Conservation (phyloP, 352 stramenopile genomes). For the Phytophthora parvispora region DNA sequence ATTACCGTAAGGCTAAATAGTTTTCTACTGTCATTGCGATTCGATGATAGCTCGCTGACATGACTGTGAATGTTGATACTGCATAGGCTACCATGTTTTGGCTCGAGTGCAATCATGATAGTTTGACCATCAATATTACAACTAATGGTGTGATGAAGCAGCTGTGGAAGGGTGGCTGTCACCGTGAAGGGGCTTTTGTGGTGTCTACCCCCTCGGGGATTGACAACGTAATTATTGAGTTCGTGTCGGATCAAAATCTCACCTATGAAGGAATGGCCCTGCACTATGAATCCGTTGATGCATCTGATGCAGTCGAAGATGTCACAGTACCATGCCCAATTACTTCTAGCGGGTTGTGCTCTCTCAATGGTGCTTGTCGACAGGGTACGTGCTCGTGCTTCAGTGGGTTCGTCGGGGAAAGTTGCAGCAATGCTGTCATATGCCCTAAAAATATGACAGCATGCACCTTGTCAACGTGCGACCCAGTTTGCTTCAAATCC, state of each 20-base stretch:
- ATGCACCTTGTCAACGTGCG: conserved; percentile 44
- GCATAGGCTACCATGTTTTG: conserved; percentile 54
- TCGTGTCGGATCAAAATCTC: conserved; percentile 55
- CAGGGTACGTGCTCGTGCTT: conserved; percentile 60
- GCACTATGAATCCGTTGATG: conserved; percentile 44
- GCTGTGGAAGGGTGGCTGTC: conserved; percentile 66
- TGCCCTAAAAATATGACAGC: conserved; percentile 46
- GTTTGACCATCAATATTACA: conserved; percentile 36
- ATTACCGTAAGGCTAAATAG: conserved; percentile 48
- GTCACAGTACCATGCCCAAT: conserved; percentile 49
- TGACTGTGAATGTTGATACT: too few relatives aligned
- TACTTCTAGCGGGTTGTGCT: conserved; percentile 39
- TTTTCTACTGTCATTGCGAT: too few relatives aligned
- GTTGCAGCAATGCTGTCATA: conserved; percentile 66
- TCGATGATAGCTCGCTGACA: too few relatives aligned
- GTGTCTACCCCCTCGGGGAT: conserved; percentile 39
- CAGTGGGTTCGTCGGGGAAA: conserved; percentile 67
- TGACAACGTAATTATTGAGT: conserved; percentile 44
- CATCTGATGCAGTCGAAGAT: not conserved
- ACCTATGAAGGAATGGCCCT: conserved; percentile 53
- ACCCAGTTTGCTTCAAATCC: conserved; percentile 49
- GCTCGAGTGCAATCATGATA: conserved; percentile 73
- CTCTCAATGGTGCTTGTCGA: conserved; percentile 57
- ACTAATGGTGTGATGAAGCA: conserved; percentile 6
- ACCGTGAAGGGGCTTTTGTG: conserved; percentile 49